Conservation (phyloP, 306 rosid species). For the Oemleria cerasiformis region DNA sequence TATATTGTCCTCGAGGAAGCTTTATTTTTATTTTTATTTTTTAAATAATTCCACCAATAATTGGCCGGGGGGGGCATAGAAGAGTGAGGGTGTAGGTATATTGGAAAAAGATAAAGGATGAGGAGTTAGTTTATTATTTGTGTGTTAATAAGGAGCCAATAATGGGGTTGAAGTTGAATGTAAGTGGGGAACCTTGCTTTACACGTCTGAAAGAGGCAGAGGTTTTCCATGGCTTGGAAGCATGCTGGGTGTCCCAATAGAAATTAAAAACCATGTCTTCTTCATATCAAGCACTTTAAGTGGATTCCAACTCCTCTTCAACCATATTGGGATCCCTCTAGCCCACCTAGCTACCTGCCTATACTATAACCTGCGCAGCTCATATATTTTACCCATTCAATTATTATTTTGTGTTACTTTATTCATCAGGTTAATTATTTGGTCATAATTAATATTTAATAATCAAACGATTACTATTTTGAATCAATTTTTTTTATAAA, state of each 20-base stretch:
- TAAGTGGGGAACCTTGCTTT: conserved; percentile 57
- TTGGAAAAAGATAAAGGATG: too few relatives aligned
- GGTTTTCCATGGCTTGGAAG: conserved; percentile 39
- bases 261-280: conserved; percentile 40
- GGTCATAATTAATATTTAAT: too few relatives aligned
- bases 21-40: not conserved
- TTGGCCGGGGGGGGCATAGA: conserved; percentile 41
- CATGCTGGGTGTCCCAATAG: conserved; percentile 52
- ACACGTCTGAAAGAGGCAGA: conserved; percentile 47
- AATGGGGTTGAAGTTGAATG: conserved; percentile 30
- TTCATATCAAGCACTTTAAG: conserved; percentile 65
- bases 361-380: too few relatives aligned
- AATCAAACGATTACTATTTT: too few relatives aligned
- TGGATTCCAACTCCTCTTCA: conserved; percentile 98
- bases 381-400: too few relatives aligned
- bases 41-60: conserved; percentile 38
- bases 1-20: not conserved
- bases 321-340: conserved; percentile 39
- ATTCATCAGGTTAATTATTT: too few relatives aligned
- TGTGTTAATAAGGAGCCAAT: conserved; percentile 43
- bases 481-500: too few relatives aligned
- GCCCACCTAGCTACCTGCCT: not conserved
- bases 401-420: too few relatives aligned
- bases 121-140: not conserved
- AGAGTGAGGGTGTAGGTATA: too few relatives aligned